A percentile compares a stretch with the other conserved stretches of the same genome.
Conservation (phyloP, 345 rosid species). For the Boechera divaricarpa region DNA sequence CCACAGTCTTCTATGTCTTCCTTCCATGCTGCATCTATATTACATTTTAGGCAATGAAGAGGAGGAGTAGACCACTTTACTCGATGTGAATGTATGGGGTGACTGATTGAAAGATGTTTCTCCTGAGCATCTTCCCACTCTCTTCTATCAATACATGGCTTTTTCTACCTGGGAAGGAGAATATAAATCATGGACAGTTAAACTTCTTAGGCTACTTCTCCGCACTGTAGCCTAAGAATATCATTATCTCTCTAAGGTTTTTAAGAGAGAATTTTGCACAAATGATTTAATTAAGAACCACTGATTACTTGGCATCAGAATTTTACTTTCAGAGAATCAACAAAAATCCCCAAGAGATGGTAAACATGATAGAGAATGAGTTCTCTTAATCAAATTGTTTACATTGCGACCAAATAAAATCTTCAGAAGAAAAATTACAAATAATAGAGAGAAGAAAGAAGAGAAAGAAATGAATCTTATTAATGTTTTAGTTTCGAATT, state of each 20-base stretch:
- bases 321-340: background rate
- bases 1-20: background rate
- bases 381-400: background rate
- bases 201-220: background rate
- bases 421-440: background rate
- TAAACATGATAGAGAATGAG: background rate
- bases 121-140: background rate
- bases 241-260: background rate
- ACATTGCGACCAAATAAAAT: background rate
- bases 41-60: conserved; percentile 1
- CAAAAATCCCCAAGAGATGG: background rate
- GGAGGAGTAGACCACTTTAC: background rate
- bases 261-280: conserved; percentile 3
- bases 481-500: background rate
- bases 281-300: background rate
- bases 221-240: background rate
- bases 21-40: background rate
- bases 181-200: background rate
- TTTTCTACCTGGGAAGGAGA: background rate
- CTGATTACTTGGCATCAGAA: background rate
- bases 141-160: background rate
- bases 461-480: background rate
- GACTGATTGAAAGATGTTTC: background rate
- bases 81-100: background rate
- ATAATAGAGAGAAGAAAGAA: background rate